Base-by-base conservation (phyloP, 1,139 yeast genomes). In the Saccharomycopsis hybrid region DNA sequence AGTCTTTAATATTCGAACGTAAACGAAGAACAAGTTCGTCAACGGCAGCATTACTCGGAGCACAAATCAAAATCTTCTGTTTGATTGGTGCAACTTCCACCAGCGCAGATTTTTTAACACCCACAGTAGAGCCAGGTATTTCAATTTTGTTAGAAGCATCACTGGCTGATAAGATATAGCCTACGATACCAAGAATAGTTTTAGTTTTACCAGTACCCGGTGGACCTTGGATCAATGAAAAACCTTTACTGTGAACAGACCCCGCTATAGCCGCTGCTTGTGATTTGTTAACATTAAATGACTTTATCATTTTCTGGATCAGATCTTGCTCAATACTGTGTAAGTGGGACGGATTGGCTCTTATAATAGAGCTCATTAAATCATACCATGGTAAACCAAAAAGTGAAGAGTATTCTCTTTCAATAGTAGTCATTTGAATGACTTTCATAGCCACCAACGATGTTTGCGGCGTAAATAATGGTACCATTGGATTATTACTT, bases 161-260 rank as follows among this genome's bases (percentile, higher is more conserved):
- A 37, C 30, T 41, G 13, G 36, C 65, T 18, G 83, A 73, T 52
- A 90, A 66, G 52, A 82, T 78, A 51, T 87, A 80, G 0, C 97
- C 97, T 42, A 92, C 80, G 50, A 92, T 83, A 29, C 97, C 97
- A 42, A 94, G 66, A 68, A 94, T 92, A 0, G 99, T 94, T 62
- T 92, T 94, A 1, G 99, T 94, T 64, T 94, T 94, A 70, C 98
- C 98, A 0, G 98, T 92, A 67, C 97, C 97, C 0, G 97, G 97
- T 1, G 97, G 97, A 54, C 98, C 99, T 68, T 92, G 98, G 63
- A 92, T 89, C 48, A 92, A 72, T 0, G 95, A 84, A 62, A 94
- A 88, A 0, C 98, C 99, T 2, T 71, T 71, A 5, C 77, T 73
- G 30, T 71, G 65, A 44, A 80, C 78, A 0, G 96, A 77, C 1